Evolutionary conservation across 2,329 filamentous ascomycete species (phyloP).

Genomic region (Curvularia spicifera): DNA sequence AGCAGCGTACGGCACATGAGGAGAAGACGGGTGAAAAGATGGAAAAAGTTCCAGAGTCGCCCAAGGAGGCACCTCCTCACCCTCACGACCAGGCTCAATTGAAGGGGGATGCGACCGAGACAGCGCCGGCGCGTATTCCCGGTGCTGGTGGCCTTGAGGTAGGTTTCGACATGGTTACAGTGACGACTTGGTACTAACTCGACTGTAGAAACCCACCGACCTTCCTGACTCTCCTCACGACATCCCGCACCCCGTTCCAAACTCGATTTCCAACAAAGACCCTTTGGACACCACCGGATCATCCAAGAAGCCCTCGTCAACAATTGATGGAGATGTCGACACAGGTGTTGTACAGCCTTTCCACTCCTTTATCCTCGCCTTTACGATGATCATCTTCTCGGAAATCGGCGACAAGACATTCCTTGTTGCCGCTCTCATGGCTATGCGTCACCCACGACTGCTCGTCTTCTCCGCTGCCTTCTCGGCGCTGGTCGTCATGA

Average conservation of each 20-base stretch:
- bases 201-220: slow-evolving; percentile 73
- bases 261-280: slow-evolving; percentile 68
- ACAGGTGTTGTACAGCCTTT: slow-evolving; percentile 74
- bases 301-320: slow-evolving; percentile 35
- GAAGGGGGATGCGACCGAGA: slow-evolving; percentile 24
- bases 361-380: slow-evolving; percentile 89
- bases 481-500: slow-evolving; percentile 90
- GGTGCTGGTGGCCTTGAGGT: slow-evolving; percentile 50
- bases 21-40: slow-evolving; percentile 68
- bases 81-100: slow-evolving; percentile 78
- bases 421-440: slow-evolving; percentile 95
- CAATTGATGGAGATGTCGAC: slow-evolving; percentile 53
- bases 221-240: slow-evolving; percentile 81
- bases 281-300: slow-evolving; percentile 51
- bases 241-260: slow-evolving; percentile 71
- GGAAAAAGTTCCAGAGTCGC: slow-evolving; percentile 79
- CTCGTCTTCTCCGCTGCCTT: slow-evolving; percentile 97
- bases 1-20: slow-evolving; percentile 73
- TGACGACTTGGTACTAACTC: slow-evolving; percentile 20
- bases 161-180: slow-evolving; percentile 11
- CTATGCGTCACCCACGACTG: slow-evolving; percentile 94
- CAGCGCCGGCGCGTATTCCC: slow-evolving; percentile 31
- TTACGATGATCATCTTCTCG: slow-evolving; percentile 97
- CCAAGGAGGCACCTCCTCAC: slow-evolving; percentile 83
- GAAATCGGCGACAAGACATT: slow-evolving; percentile 99